Percentiles rank a stretch among this genome's conserved stretches.
phyloP scores from a whole-genome alignment of 306 rosid genomes.

The Citrullus colocynthis region DNA sequence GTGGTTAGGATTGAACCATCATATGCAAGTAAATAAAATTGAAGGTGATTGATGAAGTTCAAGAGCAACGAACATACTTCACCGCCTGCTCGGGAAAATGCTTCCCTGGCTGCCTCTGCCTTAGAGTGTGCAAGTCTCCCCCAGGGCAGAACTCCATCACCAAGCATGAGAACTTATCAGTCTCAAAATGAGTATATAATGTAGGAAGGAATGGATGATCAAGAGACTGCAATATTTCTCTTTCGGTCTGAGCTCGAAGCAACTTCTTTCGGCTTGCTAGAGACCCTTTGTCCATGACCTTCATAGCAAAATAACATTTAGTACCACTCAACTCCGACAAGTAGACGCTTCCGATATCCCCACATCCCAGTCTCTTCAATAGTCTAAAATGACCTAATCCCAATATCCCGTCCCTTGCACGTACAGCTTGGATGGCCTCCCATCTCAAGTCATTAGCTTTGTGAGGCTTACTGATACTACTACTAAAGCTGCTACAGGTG shows the following conservation, averaged over 20 bases:
- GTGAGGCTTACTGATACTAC: conserved; percentile 86
- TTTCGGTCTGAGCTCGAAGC: conserved; percentile 96
- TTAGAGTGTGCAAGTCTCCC: conserved; percentile 87
- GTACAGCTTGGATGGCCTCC: conserved; percentile 91
- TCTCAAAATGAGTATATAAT: conserved; percentile 85
- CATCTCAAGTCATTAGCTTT: conserved; percentile 94
- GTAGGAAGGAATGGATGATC: conserved; percentile 98
- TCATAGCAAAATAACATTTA: conserved; percentile 92
- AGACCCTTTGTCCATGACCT: conserved; percentile 98
- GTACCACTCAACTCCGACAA: conserved; percentile 94
- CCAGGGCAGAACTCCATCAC: conserved; percentile 99
- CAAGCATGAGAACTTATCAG: conserved; percentile 95
- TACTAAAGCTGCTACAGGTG: conserved; percentile 89
- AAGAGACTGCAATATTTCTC: conserved; percentile 86
- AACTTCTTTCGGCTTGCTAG: conserved; percentile 88
- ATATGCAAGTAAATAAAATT: background rate
- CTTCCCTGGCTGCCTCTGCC: conserved; percentile 98
- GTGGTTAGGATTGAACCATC: background rate
- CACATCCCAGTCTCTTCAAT: conserved; percentile 90
- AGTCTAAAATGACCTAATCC: conserved; percentile 90
- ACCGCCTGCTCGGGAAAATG: conserved; percentile 98
- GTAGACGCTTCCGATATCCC: conserved; percentile 95
- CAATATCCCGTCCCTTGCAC: conserved; percentile 64
- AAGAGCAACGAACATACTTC: conserved; percentile 49
- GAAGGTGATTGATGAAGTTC: background rate